These are phyloP conservation scores for slime mould (Dictyostelium discoideum) DNA, from an alignment of 78 protist species.

Conservation along the genomic window DNA sequence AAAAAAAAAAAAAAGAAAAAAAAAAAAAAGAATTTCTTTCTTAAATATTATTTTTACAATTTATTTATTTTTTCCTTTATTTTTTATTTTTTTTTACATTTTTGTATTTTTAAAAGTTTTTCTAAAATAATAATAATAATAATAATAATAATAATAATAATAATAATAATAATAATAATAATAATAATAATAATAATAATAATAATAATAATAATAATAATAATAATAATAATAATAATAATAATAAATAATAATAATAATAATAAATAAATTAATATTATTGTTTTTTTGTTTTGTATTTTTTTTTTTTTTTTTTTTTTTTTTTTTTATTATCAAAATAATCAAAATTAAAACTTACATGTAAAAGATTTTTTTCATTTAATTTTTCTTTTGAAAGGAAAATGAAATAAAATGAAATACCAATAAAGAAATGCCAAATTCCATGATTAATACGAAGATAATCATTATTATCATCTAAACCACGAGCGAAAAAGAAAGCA, in stretches of 20 bases:
- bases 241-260: no score
- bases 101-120: background rate
- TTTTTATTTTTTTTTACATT: background rate
- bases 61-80: background rate
- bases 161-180: background rate
- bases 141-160: background rate
- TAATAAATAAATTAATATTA: background rate
- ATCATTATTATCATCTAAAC: slow-evolving; percentile 76
- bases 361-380: slow-evolving; percentile 19
- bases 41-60: background rate
- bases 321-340: background rate
- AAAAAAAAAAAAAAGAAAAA: no score
- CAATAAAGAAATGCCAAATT: slow-evolving; percentile 72
- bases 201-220: background rate
- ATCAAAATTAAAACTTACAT: background rate
- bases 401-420: slow-evolving; percentile 51
- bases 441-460: slow-evolving; percentile 78
- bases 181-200: background rate
- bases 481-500: slow-evolving; percentile 72
- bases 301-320: background rate
- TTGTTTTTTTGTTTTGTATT: background rate
- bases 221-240: background rate
- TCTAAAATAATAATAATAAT: background rate
- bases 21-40: no score
- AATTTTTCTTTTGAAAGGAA: slow-evolving; percentile 55